Evolutionary conservation across 2,329 filamentous ascomycete species (phyloP), one percentile per base, ranked within the genome.

Genomic region (Thermothelomyces thermophilus): DNA sequence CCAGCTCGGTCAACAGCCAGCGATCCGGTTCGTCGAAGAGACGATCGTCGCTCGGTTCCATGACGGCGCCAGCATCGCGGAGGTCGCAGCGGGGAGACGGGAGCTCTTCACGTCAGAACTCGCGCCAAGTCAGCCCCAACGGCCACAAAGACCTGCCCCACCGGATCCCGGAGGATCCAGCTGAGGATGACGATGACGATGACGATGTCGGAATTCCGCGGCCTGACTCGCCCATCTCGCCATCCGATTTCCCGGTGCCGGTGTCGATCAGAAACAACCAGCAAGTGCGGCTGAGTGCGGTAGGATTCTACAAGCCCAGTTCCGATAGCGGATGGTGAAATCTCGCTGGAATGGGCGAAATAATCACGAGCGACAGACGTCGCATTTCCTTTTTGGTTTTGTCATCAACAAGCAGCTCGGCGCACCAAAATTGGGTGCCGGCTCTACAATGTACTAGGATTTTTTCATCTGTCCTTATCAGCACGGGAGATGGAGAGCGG

Each of bases 211-310:
- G 57, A 20, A 49, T 65, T 5, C 63, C 63, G 7, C 57, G 65
- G 7, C 64, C 64, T 0, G 64, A 66, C 50, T 67, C 66, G 33
- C 61, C 65, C 1, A 60, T 65, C 36, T 57, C 57, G 28, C 60
- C 60, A 26, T 48, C 28, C 7, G 58, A 57, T 19, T 53, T 56
- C 16, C 55, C 59, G 13, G 39, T 55, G 33, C 53, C 55, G 22
- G 48, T 57, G 34, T 52, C 61, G 17, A 58, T 62, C 41, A 62
- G 59, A 26, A 58, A 60, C n/a, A 68, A 65, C 53, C 65, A 64
- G 51, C 62, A 63, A 14, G 60, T 66, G 14, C 58, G 66, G 39
- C 60, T 68, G 54, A 68, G 66, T 37, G 66, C 66, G 2, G 66
- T 68, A n/a, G 66, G 66, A 2, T 55, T 51, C 16, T 56, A 55